Evolutionary conservation across 208 protist genomes (phyloP), one percentile per base, ranked within the genome.

Genomic region (Phytomonas sp.): DNA sequence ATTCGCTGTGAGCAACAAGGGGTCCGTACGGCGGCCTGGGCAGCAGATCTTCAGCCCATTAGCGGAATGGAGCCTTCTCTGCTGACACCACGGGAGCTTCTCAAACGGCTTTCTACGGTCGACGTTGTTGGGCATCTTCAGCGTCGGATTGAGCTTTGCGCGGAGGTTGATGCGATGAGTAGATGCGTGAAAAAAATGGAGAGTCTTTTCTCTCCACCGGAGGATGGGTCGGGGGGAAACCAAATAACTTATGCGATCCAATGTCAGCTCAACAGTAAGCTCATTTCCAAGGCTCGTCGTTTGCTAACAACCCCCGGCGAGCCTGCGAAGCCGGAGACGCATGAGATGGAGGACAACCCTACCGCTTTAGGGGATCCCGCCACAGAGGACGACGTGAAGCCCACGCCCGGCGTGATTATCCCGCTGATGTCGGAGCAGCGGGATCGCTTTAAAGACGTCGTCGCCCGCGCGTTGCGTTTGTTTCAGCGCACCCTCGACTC

Each of bases 1-100:
- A 89, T 96, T 60, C 90, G 87, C 60, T 93, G 87, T 66, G 87
- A 96, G 66, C 78, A 90, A 65, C 65, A 82, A 17, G 85, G 87
- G 23, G 85, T 96, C 51, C 76, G 77, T n/a, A 84, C 79, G 64
- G 32, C 67, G 11, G 71, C 73, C 23, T 92, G 86, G 88, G 72
- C 32, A 0, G 72, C 68, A 13, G 66, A 68, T 2, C 67, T 77
- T 8, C 33, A 23, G 56, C 51, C 33, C 0, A 36, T 73, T 36
- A 75, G 82, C 5, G 66, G 64, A 4, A 74, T 62, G 65, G 70
- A 66, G 31, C 62, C 75, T 0, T 71, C 84, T 9, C 76, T 95
- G 33, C 72, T 92, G 13, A 84, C 84, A 3, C 80, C 87, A 2
- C 79, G 80, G 34, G 85, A 93, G 32, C 31, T 96, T 17, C 31